phyloP scores from a whole-genome alignment of 176 grass and related monocot genomes.

The Aechmea fasciata region DNA sequence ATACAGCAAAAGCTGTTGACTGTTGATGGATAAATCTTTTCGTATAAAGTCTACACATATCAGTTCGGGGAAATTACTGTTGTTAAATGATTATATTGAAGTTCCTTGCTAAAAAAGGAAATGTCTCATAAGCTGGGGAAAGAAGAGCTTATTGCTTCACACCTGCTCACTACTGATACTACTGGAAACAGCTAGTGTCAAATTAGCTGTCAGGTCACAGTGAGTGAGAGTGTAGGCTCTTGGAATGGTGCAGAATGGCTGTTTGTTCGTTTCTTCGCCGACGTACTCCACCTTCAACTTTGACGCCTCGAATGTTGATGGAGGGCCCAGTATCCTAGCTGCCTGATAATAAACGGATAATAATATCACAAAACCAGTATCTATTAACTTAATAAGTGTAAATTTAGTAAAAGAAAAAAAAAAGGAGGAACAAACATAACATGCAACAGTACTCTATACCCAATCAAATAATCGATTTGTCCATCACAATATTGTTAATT shows the following conservation, averaged over 20 bases:
- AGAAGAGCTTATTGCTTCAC: constrained; percentile 5
- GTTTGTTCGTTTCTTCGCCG: constrained; percentile 26
- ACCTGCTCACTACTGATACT: constrained; percentile 42
- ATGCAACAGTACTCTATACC: too few species aligned
- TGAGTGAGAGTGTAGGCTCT: constrained; percentile 80
- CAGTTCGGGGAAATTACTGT: too few species aligned
- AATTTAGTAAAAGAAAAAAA: background rate
- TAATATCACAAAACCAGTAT: background rate
- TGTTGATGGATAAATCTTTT: too few species aligned
- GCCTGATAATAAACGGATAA: constrained; percentile 33
- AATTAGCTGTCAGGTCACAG: constrained; percentile 85
- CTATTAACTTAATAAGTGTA: background rate
- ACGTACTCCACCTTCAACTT: constrained; percentile 78
- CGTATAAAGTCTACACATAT: too few species aligned
- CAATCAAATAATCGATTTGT: too few species aligned
- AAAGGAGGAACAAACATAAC: background rate
- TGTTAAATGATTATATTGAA: too few species aligned
- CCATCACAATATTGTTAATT: too few species aligned
- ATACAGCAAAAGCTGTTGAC: too few species aligned
- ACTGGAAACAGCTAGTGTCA: constrained; percentile 59
- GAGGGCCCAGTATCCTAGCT: constrained; percentile 59
- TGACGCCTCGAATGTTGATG: constrained; percentile 70
- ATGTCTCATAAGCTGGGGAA: too few species aligned
- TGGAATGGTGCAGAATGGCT: constrained; percentile 32
- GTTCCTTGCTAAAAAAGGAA: too few species aligned